Base-by-base conservation (phyloP, 768 basidiomycete genomes). In the Hebeloma cylindrosporum region DNA sequence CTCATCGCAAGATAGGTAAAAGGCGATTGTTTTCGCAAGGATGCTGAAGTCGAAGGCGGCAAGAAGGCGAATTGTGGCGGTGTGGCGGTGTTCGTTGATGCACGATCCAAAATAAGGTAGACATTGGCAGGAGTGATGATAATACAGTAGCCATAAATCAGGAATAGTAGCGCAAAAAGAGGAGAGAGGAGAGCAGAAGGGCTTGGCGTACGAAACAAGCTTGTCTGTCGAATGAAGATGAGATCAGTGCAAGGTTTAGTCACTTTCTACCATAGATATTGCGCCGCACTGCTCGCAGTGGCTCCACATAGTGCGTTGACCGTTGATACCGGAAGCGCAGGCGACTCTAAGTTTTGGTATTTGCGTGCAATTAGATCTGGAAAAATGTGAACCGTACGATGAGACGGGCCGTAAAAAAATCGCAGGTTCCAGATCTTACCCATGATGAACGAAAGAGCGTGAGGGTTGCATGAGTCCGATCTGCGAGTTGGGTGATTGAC, bases 241-340 rank as follows among this genome's bases (percentile, higher is more conserved):
- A 23, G 21, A 47, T 58, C 25, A 55, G 58, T 45, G 54, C 27
- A 48, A 39, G 22, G 28, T 49, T 70, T 68, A 84, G 65, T 86
- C 83, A 66, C 74, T 75, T 60, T 89, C 84, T 67, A 91, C 84
- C 83, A 89, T 89, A 51, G 87, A 87, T 64, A 91, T 89, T 46
- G 88, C 84, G 65, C 88, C 88, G 63, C 88, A 91, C 70, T 88
- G 76, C 74, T 89, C 88, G 64, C 88, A 91, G 62, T 86, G 83
- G 58, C 82, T 83, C 88, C 88, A 91, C 86, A 91, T 89, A 13
- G 86, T 82, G 50, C 83, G 73, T 61, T 78, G 79, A 49, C 88
- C 88, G 51, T 80, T 79, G 48, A 73, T 65, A 42, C 84, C 79
- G 14, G 85, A 64, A 25, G 85, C 79, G 56, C 88, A 89, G 25